Evolutionary conservation across 148 eudicot species (phyloP).

Genomic region (Mesembryanthemum crystallinum): DNA sequence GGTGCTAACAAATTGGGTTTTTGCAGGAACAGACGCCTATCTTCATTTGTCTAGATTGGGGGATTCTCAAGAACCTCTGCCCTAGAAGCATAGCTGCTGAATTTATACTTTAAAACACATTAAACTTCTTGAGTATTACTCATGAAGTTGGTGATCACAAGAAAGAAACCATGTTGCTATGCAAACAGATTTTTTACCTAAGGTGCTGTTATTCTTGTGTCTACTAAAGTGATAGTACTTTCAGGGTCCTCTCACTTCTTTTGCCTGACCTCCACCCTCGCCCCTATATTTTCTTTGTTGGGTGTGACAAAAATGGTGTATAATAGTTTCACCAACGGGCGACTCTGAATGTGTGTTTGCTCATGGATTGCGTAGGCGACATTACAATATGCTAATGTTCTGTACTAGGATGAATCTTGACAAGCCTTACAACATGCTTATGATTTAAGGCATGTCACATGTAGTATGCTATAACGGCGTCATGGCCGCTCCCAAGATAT

Average conservation of each 20-base stretch:
- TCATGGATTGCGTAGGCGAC: too few relatives aligned
- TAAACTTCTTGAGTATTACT: background rate
- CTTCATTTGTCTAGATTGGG: slow-evolving; percentile 94
- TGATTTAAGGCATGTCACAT: too few relatives aligned
- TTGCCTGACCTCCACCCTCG: background rate
- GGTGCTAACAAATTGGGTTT: too few relatives aligned
- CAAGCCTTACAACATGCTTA: too few relatives aligned
- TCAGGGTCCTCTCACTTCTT: background rate
- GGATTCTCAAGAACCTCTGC: slow-evolving; percentile 94
- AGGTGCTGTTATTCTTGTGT: background rate
- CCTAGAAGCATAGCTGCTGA: slow-evolving; percentile 29
- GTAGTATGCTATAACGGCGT: too few relatives aligned
- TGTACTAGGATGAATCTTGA: too few relatives aligned
- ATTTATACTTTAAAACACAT: background rate
- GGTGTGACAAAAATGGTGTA: background rate
- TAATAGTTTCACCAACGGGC: too few relatives aligned
- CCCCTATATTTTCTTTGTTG: background rate
- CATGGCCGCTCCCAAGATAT: too few relatives aligned
- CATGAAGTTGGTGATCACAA: background rate
- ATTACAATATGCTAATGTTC: too few relatives aligned
- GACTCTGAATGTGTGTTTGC: too few relatives aligned
- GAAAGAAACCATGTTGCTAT: background rate
- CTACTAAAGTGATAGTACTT: background rate
- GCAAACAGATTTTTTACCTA: slow-evolving; percentile 13
- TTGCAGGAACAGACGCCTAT: slow-evolving; percentile 91